Percentiles rank a stretch among this genome's conserved stretches.
Conservation (phyloP, 202 grass and related monocot genomes). For the Carex arenaria region DNA sequence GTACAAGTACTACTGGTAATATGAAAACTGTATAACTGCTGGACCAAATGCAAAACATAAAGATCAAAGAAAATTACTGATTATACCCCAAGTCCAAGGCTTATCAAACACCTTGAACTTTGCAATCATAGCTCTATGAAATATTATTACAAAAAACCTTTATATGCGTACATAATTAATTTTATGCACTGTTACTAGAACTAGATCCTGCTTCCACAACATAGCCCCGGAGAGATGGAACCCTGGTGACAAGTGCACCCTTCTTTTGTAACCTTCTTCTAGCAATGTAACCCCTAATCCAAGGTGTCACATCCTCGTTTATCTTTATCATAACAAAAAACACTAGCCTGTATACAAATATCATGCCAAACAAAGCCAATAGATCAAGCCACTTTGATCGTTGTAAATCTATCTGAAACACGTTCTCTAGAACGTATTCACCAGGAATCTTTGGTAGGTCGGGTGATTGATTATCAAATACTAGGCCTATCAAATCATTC, state of each 20-base stretch:
- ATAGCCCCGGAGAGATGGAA: conserved; percentile 79
- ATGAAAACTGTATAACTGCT: neutral
- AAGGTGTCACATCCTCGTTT: conserved; percentile 77
- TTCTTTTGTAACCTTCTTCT: conserved; percentile 77
- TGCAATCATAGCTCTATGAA: neutral
- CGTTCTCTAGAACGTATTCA: conserved; percentile 71
- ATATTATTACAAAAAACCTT: neutral
- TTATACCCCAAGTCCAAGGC: neutral
- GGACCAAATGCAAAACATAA: neutral
- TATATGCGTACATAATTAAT: neutral
- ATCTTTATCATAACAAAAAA: conserved; percentile 97
- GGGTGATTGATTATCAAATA: conserved; percentile 83
- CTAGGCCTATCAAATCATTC: conserved; percentile 75
- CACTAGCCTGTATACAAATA: conserved; percentile 79
- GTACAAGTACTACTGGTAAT: neutral
- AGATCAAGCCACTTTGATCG: conserved; percentile 86
- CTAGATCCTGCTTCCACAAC: conserved; percentile 70
- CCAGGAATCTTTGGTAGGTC: conserved; percentile 84
- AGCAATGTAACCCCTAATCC: conserved; percentile 68
- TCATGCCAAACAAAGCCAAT: conserved; percentile 78
- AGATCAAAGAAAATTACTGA: neutral
- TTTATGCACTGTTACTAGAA: conserved; percentile 24
- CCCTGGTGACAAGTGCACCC: conserved; percentile 40
- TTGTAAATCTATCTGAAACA: conserved; percentile 77
- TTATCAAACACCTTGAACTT: conserved; percentile 4